A percentile compares a stretch with the other conserved stretches of the same genome.
Evolutionary conservation across 2,329 filamentous ascomycete species (phyloP).

Genomic region (Fusarium sp.): DNA sequence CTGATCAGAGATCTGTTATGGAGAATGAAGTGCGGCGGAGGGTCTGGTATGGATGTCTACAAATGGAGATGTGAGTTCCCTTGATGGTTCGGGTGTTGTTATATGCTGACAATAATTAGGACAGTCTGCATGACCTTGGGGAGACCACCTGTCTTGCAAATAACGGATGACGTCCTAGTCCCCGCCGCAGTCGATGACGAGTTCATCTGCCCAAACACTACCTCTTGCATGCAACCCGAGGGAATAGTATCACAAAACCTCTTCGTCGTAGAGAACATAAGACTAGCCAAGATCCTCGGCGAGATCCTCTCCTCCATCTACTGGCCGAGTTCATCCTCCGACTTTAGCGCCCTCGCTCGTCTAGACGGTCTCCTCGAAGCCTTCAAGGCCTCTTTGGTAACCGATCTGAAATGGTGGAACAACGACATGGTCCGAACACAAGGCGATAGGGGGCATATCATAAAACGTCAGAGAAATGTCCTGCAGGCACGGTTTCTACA

Average conservation of each 20-base stretch:
- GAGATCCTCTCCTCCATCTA: not conserved
- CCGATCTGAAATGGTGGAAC: not conserved
- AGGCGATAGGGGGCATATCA: not conserved
- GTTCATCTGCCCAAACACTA: not conserved
- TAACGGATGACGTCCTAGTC: not conserved
- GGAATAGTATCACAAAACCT: not conserved
- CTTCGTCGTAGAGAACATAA: not conserved
- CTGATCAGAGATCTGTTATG: not conserved
- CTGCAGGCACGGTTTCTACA: not conserved
- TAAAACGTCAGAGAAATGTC: not conserved
- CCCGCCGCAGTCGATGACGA: not conserved
- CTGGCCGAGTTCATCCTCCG: not conserved
- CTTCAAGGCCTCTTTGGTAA: accelerated
- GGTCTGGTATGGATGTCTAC: slow-evolving; percentile 2
- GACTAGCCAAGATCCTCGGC: not conserved
- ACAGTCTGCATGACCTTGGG: slow-evolving; percentile 2
- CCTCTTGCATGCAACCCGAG: not conserved
- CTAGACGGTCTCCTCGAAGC: not conserved
- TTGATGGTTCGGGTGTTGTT: no score
- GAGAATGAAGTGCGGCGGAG: slow-evolving; percentile 5
- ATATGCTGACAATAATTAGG: no score
- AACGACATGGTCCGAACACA: no score
- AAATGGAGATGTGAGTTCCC: not conserved
- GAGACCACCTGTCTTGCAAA: not conserved
- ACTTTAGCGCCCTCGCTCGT: not conserved